Conservation (phyloP, 495 filamentous ascomycete genomes). For the Penicillium canescens region DNA sequence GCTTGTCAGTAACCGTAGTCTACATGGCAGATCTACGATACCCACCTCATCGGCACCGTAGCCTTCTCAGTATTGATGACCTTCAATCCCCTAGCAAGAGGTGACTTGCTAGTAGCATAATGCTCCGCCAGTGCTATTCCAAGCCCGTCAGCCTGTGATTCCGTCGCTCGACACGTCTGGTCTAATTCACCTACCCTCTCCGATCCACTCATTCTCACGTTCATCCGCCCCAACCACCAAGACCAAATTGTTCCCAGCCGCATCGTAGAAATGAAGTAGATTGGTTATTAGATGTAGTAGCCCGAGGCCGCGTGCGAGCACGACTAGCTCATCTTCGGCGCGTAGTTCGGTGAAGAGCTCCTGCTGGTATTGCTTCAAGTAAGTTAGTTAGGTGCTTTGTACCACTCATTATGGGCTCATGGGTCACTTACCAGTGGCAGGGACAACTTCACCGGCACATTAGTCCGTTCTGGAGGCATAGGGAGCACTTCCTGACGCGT, state of each 20-base stretch:
- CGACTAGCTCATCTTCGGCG: constrained; percentile 87
- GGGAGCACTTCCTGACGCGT: constrained; percentile 38
- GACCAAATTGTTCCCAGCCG: constrained; percentile 88
- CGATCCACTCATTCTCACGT: constrained; percentile 91
- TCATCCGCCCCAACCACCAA: constrained; percentile 90
- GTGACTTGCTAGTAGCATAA: constrained; percentile 76
- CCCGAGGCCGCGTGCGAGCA: constrained; percentile 88
- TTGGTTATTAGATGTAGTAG: constrained; percentile 89
- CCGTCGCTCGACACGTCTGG: neutral
- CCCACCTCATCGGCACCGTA: constrained; percentile 69
- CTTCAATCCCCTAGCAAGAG: constrained; percentile 79
- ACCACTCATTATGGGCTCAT: constrained; percentile 14
- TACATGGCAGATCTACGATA: constrained; percentile 1
- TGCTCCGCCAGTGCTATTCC: constrained; percentile 80
- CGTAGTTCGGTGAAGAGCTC: constrained; percentile 89
- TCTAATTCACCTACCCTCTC: constrained; percentile 56
- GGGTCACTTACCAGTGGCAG: constrained; percentile 71
- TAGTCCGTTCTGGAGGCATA: constrained; percentile 59
- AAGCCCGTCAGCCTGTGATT: neutral
- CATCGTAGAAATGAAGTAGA: constrained; percentile 94
- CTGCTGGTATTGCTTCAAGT: constrained; percentile 72
- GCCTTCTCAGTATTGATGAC: constrained; percentile 94
- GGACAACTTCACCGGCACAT: constrained; percentile 83
- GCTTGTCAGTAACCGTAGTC: constrained; percentile 17
- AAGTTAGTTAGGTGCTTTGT: constrained; percentile 12